Evolutionary conservation across 148 eudicot species (phyloP).

Genomic region (Hydrangea macrophylla): DNA sequence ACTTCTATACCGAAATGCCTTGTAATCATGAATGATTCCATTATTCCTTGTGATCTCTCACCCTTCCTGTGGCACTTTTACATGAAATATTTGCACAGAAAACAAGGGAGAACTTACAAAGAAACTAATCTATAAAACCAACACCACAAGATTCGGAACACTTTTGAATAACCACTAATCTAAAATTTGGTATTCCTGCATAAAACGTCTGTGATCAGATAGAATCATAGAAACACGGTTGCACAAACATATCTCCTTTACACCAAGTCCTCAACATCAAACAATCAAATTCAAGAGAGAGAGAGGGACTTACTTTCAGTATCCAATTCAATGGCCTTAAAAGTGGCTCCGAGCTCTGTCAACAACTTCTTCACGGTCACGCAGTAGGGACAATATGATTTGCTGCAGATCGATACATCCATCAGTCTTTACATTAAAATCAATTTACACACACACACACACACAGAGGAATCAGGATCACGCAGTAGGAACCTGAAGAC

Average conservation of each 20-base stretch:
- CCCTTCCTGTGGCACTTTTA: background rate
- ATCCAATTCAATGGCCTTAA: slow-evolving; percentile 52
- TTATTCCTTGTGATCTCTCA: background rate
- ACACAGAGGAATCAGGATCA: background rate
- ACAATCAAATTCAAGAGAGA: background rate
- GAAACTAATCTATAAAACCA: background rate
- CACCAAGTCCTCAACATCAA: background rate
- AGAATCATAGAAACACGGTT: no score
- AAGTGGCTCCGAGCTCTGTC: slow-evolving; percentile 34
- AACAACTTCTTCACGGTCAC: slow-evolving; percentile 40
- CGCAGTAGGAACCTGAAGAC: slow-evolving; percentile 61
- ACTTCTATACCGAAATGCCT: no score
- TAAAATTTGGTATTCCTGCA: background rate
- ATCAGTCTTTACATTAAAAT: slow-evolving; percentile 1
- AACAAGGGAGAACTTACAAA: background rate
- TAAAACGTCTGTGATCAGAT: background rate
- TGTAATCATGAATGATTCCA: background rate
- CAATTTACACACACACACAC: background rate
- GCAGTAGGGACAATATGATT: slow-evolving; percentile 51
- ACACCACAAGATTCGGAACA: background rate
- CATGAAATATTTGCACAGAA: background rate
- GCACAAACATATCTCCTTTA: background rate
- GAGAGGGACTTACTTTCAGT: slow-evolving; percentile 31
- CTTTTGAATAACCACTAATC: background rate
- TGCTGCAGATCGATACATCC: slow-evolving; percentile 36